These are phyloP conservation scores for Capsicum pubescens DNA, from an alignment of 257 asterid species.

Conservation along the genomic window DNA sequence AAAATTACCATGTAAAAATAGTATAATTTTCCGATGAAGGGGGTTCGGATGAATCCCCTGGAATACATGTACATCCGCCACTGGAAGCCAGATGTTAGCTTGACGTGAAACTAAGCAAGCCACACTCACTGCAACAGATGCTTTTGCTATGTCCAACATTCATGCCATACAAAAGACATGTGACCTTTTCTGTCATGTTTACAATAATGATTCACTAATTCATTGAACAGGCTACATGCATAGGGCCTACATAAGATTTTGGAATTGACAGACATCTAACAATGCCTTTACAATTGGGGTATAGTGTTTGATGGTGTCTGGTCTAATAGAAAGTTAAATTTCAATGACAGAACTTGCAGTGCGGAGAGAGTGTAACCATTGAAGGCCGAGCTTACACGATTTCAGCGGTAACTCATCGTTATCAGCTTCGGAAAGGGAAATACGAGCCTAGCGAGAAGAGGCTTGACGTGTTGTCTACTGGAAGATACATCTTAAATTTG, in stretches of 20 bases:
- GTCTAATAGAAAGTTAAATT: background rate
- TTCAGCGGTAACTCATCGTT: slow-evolving; percentile 89
- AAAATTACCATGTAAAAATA: no score
- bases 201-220: slow-evolving; percentile 30
- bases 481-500: slow-evolving; percentile 85
- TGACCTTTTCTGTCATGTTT: slow-evolving; percentile 29
- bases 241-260: slow-evolving; percentile 25
- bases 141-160: slow-evolving; percentile 27
- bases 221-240: slow-evolving; percentile 25
- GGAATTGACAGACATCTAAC: slow-evolving; percentile 27
- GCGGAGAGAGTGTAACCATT: slow-evolving; percentile 86
- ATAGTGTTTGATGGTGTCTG: slow-evolving; percentile 24
- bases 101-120: slow-evolving; percentile 4
- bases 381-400: slow-evolving; percentile 84
- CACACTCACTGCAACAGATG: slow-evolving; percentile 21
- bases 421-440: slow-evolving; percentile 93
- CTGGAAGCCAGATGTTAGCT: slow-evolving; percentile 13
- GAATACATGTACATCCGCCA: no score
- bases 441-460: slow-evolving; percentile 89
- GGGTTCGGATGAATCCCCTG: no score
- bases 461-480: slow-evolving; percentile 87
- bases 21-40: no score
- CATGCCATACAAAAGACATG: slow-evolving; percentile 30
- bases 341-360: slow-evolving; percentile 73
- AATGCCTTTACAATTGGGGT: slow-evolving; percentile 15